Conservation (phyloP, 371 early-diverging fungal genomes). For the Chytridiales sp. region DNA sequence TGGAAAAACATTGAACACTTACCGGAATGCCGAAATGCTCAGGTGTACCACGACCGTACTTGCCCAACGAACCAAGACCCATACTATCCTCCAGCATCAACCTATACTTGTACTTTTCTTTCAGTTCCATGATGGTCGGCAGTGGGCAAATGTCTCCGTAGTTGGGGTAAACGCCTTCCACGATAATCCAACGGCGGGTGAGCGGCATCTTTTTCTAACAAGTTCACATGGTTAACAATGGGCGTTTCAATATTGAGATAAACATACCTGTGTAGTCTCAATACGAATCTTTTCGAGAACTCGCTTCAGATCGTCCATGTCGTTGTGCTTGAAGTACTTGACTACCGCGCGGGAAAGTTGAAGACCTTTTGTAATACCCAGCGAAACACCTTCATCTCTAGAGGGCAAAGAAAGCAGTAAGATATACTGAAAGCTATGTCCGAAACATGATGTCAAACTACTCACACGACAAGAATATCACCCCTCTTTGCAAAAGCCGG, state of each 20-base stretch:
- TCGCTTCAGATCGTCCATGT: constrained; percentile 91
- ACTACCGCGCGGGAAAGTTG: constrained; percentile 86
- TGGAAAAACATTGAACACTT: constrained; percentile 8
- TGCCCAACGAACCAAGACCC: constrained; percentile 92
- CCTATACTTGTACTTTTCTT: constrained; percentile 95
- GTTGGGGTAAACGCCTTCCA: constrained; percentile 96
- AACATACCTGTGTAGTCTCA: constrained; percentile 45
- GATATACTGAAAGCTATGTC: not conserved
- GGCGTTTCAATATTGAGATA: not conserved
- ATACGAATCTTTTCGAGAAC: constrained; percentile 74
- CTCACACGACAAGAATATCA: constrained; percentile 85
- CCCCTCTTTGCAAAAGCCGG: constrained; percentile 98
- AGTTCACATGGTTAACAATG: constrained; percentile 3
- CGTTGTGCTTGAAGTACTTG: constrained; percentile 93
- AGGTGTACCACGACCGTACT: constrained; percentile 86
- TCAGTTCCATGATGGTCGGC: constrained; percentile 71
- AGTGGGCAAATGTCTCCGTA: constrained; percentile 91
- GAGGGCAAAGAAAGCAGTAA: not conserved
- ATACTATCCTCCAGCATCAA: constrained; percentile 96
- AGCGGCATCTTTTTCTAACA: constrained; percentile 72
- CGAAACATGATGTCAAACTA: constrained; percentile 8
- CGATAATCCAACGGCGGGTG: constrained; percentile 91
- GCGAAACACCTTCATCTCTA: constrained; percentile 84
- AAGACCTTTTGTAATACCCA: constrained; percentile 89
- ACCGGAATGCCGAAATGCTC: constrained; percentile 78